A percentile compares a stretch with the other conserved stretches of the same genome.
phyloP scores from a whole-genome alignment of 192 early-diverging fungal genomes.

The Backusella australiensis region DNA sequence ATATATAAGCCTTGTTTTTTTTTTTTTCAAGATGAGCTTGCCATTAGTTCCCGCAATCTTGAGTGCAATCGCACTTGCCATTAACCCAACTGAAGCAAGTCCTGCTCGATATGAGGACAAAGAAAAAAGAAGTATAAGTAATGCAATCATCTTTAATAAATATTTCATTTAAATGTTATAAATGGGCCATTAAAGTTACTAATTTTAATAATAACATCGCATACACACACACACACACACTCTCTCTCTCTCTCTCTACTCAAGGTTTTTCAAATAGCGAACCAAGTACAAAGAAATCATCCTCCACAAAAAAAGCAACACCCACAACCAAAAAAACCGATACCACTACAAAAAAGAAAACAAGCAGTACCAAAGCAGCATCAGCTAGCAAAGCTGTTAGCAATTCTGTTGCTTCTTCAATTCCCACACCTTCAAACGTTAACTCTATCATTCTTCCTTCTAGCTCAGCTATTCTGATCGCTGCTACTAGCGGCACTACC shows the following conservation, averaged over 20 bases:
- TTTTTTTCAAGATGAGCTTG: slow-evolving; percentile 7
- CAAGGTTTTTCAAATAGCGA: not conserved
- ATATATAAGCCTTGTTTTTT: not conserved
- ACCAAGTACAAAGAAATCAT: not conserved
- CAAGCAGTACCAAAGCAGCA: not conserved
- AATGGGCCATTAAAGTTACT: not conserved
- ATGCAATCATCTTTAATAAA: not conserved
- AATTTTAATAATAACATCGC: not conserved
- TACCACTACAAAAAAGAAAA: not conserved
- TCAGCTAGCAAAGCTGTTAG: not conserved
- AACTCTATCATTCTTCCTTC: not conserved
- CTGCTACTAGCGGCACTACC: not conserved
- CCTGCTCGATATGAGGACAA: not conserved
- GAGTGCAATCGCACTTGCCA: not conserved
- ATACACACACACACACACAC: no score
- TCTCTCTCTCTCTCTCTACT: not conserved
- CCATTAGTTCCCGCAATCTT: slow-evolving; percentile 1
- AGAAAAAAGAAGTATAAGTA: slow-evolving; percentile 1
- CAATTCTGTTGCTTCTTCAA: not conserved
- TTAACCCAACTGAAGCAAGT: not conserved
- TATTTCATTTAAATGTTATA: not conserved
- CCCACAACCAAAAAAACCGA: not conserved
- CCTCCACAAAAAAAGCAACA: not conserved
- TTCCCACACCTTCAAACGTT: not conserved
- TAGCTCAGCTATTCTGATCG: not conserved